Evolutionary conservation across 148 eudicot genomes (phyloP), one percentile per base, ranked within the genome.

Genomic region (Rhododendron vialii): DNA sequence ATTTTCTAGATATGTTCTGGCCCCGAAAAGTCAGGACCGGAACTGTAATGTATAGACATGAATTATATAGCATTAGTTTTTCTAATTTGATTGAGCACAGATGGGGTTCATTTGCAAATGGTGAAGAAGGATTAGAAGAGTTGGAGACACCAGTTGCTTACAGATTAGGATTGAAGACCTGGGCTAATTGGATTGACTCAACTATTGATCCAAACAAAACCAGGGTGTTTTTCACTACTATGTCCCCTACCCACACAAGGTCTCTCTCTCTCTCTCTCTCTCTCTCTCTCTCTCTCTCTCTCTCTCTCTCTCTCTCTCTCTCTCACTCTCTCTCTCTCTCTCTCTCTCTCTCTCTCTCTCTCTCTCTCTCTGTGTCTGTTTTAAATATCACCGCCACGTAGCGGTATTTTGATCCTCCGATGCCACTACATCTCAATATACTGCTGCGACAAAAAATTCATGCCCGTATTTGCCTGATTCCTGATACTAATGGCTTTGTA

Each of bases 121-220:
- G 96, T 3, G 96, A 94, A 88, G 92, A 93, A 84, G 99, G 98
- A 26, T 90, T 53, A 18, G 96, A 97, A 91, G 96, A 94, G 85
- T 67, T 97, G 76, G 98, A 94, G 7, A 88, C 95, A 63, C 87
- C 89, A 14, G 88, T 93, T 84, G 94, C 98, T 1, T 97, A 97
- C 86, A 94, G 91, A 82, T 61, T 97, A 48, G 96, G 88, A 73
- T 86, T 97, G 78, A 97, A 93, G 90, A 95, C 99, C 57, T 97
- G 99, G 99, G 99, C 99, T 18, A 97, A 97, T 83, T 97, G 99
- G 99, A 88, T 95, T 85, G 99, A 95, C 91, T 93, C 99, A 17
- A 93, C 92, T 28, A 84, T 97, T 41, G 78, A 97, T 89, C 90
- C 92, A 41, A 95, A 90, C 87, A 89, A 80, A 83, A 94, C 98